Conservation (phyloP, 2,329 filamentous ascomycete species). For the Cytospora schulzeri region DNA sequence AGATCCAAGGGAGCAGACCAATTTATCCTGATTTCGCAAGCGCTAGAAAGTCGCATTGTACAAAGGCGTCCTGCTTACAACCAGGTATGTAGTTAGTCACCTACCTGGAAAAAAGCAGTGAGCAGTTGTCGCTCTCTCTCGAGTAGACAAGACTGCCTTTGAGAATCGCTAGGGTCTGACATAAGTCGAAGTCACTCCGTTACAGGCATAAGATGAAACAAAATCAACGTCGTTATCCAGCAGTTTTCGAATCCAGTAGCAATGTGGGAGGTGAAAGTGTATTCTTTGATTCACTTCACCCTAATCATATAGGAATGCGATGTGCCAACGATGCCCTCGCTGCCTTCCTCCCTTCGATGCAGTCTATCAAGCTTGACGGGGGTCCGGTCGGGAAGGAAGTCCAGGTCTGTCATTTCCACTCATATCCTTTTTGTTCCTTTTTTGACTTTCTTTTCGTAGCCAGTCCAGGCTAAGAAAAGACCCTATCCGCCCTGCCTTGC, state of each 20-base stretch:
- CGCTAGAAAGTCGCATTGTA: too few relatives aligned
- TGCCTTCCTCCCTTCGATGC: conserved; percentile 12
- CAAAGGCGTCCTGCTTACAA: too few relatives aligned
- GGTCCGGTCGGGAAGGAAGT: conserved; percentile 11
- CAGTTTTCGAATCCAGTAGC: background rate
- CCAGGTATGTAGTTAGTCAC: too few relatives aligned
- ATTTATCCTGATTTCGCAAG: too few relatives aligned
- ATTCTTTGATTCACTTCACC: conserved; percentile 9
- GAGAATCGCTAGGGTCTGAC: background rate
- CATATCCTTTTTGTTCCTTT: conserved; percentile 10
- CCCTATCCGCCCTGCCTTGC: conserved; percentile 12
- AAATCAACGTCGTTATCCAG: background rate
- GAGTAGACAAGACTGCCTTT: background rate
- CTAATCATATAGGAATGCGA: conserved; percentile 5
- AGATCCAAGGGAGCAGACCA: background rate
- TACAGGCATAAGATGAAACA: background rate
- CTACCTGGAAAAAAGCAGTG: too few relatives aligned
- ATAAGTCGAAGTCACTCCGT: background rate
- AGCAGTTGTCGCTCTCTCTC: too few relatives aligned
- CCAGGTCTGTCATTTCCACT: conserved; percentile 17
- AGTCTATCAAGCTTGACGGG: conserved; percentile 19
- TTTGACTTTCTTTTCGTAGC: background rate
- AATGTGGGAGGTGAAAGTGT: conserved; percentile 3
- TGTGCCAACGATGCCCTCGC: conserved; percentile 12
- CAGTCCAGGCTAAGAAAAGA: conserved; percentile 7